Evolutionary conservation across 495 filamentous ascomycete species (phyloP).

Genomic region (Penicillium longicatenatum): DNA sequence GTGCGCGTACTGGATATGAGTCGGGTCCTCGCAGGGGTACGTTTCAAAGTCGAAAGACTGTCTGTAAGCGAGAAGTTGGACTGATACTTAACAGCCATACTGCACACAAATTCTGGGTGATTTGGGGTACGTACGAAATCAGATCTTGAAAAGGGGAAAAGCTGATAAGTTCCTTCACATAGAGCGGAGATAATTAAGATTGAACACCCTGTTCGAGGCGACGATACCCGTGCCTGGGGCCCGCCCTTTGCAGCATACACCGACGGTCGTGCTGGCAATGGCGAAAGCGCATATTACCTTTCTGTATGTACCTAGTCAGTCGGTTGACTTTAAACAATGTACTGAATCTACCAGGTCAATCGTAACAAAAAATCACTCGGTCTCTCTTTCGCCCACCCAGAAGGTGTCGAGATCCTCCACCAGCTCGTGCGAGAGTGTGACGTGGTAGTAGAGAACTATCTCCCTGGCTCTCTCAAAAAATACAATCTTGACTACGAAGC

Average conservation of each 20-base stretch:
- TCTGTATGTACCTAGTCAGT: conserved; percentile 54
- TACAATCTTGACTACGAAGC: conserved; percentile 86
- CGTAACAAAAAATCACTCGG: conserved; percentile 96
- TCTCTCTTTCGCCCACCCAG: conserved; percentile 82
- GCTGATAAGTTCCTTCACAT: background rate
- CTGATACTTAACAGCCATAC: conserved; percentile 70
- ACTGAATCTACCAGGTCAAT: conserved; percentile 63
- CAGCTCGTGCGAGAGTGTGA: conserved; percentile 81
- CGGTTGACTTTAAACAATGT: background rate
- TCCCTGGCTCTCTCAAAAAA: conserved; percentile 85
- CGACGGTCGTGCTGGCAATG: conserved; percentile 66
- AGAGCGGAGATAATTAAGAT: conserved; percentile 97
- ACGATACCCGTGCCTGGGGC: conserved; percentile 96
- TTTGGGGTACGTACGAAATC: conserved; percentile 69
- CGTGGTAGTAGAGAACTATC: conserved; percentile 95
- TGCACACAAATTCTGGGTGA: conserved; percentile 97
- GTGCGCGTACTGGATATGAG: conserved; percentile 95
- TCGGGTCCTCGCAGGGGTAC: conserved; percentile 88
- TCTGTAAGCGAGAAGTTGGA: background rate
- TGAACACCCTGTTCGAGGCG: conserved; percentile 87
- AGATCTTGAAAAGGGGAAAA: background rate
- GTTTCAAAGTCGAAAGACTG: conserved; percentile 28
- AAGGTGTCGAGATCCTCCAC: conserved; percentile 84
- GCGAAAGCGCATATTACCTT: conserved; percentile 94
- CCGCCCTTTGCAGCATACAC: conserved; percentile 85